Evolutionary conservation across 352 stramenopile genomes (phyloP).

Genomic region (Plasmopara viticola): DNA sequence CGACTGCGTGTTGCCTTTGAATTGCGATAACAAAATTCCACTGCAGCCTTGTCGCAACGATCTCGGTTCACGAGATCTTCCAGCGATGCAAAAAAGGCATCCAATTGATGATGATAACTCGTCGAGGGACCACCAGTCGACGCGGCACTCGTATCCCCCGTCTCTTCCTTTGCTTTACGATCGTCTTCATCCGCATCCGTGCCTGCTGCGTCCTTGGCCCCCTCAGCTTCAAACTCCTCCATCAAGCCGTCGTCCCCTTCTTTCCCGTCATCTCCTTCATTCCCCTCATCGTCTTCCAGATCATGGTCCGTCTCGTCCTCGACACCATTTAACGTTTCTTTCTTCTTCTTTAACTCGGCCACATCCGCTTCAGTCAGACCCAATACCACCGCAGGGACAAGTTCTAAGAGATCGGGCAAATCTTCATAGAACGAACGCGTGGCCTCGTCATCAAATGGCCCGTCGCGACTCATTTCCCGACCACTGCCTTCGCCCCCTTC

Average conservation of each 20-base stretch:
- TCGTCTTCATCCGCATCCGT: constrained; percentile 14
- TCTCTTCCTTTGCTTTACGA: constrained; percentile 15
- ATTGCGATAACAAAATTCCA: constrained; percentile 96
- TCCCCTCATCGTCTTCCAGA: constrained; percentile 25
- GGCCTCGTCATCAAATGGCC: constrained; percentile 95
- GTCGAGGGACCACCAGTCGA: constrained; percentile 9
- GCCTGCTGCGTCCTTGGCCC: constrained; percentile 5
- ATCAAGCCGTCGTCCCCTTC: constrained; percentile 18
- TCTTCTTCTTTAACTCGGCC: constrained; percentile 81
- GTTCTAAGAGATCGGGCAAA: constrained; percentile 92
- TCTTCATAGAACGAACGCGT: constrained; percentile 96
- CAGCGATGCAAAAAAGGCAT: constrained; percentile 88
- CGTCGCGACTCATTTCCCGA: constrained; percentile 64
- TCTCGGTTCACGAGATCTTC: constrained; percentile 93
- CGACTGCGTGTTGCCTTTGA: constrained; percentile 89
- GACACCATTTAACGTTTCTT: constrained; percentile 33
- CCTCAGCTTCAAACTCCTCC: constrained; percentile 18
- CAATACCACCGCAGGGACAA: constrained; percentile 92
- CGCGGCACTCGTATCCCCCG: constrained; percentile 1
- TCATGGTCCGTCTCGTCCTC: constrained; percentile 41
- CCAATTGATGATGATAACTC: constrained; percentile 91
- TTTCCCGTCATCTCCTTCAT: constrained; percentile 33
- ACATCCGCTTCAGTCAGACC: constrained; percentile 87
- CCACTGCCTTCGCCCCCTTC: constrained; percentile 64
- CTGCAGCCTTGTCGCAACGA: constrained; percentile 92